phyloP scores from a whole-genome alignment of 768 basidiomycete species.

The Calocybe indica region DNA sequence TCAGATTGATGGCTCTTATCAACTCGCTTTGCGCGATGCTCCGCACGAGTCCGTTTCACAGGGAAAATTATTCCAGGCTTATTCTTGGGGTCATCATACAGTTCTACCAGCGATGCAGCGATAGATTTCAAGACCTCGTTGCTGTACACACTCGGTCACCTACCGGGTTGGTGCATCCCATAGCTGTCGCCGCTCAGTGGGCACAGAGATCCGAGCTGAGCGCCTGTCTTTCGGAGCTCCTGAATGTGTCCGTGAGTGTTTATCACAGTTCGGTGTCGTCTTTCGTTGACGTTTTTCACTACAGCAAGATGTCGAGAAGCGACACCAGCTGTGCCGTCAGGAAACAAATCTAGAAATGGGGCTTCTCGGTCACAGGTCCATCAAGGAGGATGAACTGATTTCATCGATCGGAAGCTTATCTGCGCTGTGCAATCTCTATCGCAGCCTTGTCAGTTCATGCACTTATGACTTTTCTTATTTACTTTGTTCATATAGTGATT shows the following conservation, averaged over 20 bases:
- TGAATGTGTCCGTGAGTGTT: constrained; percentile 41
- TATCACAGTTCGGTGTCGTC: neutral
- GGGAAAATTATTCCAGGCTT: constrained; percentile 90
- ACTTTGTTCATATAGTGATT: neutral
- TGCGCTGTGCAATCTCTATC: constrained; percentile 74
- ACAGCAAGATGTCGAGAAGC: constrained; percentile 35
- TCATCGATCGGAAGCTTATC: constrained; percentile 65
- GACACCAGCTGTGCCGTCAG: constrained; percentile 58
- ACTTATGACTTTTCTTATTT: constrained; percentile 1
- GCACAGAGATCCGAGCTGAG: constrained; percentile 80
- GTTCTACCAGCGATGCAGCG: constrained; percentile 92
- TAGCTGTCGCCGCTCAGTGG: constrained; percentile 72
- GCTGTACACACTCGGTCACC: constrained; percentile 26
- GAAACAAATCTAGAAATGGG: constrained; percentile 78
- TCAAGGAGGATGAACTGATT: constrained; percentile 65
- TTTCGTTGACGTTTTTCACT: constrained; percentile 14
- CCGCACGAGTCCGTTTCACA: constrained; percentile 86
- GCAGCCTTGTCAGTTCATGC: constrained; percentile 68
- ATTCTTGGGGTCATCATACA: constrained; percentile 93
- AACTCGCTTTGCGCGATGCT: constrained; percentile 93
- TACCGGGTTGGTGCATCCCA: constrained; percentile 33
- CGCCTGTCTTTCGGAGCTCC: constrained; percentile 64
- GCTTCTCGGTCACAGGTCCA: constrained; percentile 46
- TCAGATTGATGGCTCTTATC: constrained; percentile 81
- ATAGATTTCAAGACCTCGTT: constrained; percentile 75